These are phyloP conservation scores for Ophiostoma sp. DNA, from an alignment of 2,329 filamentous ascomycete species.

Conservation along the genomic window DNA sequence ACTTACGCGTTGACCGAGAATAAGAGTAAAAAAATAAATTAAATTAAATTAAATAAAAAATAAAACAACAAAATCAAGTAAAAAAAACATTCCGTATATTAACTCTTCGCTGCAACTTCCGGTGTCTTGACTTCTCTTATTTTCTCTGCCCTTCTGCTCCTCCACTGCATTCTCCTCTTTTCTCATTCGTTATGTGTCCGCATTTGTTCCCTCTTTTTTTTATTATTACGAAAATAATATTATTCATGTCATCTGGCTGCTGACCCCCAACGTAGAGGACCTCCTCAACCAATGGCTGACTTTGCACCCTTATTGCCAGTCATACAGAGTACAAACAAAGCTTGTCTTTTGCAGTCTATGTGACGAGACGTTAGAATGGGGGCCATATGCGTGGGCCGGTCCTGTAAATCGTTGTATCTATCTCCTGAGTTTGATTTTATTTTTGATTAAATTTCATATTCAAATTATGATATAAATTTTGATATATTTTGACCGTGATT, in stretches of 20 bases:
- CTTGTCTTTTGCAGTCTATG: neutral
- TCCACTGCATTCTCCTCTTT: neutral
- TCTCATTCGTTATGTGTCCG: neutral
- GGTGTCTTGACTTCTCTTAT: neutral
- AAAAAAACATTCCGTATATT: neutral
- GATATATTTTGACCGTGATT: no score
- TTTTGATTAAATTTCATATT: neutral
- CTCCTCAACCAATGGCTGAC: neutral
- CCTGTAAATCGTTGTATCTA: neutral
- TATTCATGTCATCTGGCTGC: no score
- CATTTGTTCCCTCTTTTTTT: neutral
- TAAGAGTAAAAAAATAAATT: neutral
- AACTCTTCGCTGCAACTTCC: neutral
- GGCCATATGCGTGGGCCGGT: constrained; percentile 6
- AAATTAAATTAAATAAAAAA: no score
- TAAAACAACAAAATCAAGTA: neutral
- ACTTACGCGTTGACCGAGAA: neutral
- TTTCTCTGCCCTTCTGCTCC: neutral
- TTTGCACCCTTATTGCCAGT: neutral
- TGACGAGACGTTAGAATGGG: neutral
- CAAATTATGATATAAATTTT: no score
- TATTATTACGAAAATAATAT: neutral
- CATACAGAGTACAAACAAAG: neutral
- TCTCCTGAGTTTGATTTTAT: neutral
- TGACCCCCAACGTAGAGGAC: neutral